Base-by-base conservation (phyloP, 768 basidiomycete species). In the Boletus bicolor region DNA sequence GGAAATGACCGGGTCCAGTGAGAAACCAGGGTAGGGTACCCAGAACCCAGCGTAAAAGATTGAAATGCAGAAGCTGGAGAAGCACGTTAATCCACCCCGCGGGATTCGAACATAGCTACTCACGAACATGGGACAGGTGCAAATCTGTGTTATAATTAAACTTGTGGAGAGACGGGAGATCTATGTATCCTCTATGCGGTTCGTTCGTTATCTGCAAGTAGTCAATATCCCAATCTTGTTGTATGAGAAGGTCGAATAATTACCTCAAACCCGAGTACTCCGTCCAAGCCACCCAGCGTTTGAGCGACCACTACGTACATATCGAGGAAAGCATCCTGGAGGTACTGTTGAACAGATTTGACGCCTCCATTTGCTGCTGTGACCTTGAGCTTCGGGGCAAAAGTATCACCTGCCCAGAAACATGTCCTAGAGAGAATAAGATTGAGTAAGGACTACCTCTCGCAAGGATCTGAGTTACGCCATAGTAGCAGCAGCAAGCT, bases 111-210 rank as follows among this genome's bases (percentile, higher is more conserved):
- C 21, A 44, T 5, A 30, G 14, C 7, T 43, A 82, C 87, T 77
- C 68, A 86, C 91, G 88, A 59, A 89, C 79, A 61, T 85, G 76
- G 4, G 84, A 81, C 37, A 98, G 79, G 63, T 97, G 95, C 14
- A 99, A 82, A 65, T 98, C 94, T 2, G 93, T 94, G 57, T 93
- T 97, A 69, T 97, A 97, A 71, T 98, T 87, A 73, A 92, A 98
- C 10, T 78, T 76, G 61, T 97, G 86, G 44, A 97, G 76, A 1
- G 92, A 91, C 26, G 81, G 78, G 6, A 97, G 75, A 51, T 87
- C 82, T 56, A 96, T 85, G 70, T 96, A 98, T 41, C 96, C 97
- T 64, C 87, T 79, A 73, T 99, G 94, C 0, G 94, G 94, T 72
- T 97, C 94, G 61, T 98, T 97, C 80, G 96, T 86, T 69, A 93